Evolutionary conservation across 2,329 filamentous ascomycete species (phyloP).

Genomic region (Ophiocordyceps australis): DNA sequence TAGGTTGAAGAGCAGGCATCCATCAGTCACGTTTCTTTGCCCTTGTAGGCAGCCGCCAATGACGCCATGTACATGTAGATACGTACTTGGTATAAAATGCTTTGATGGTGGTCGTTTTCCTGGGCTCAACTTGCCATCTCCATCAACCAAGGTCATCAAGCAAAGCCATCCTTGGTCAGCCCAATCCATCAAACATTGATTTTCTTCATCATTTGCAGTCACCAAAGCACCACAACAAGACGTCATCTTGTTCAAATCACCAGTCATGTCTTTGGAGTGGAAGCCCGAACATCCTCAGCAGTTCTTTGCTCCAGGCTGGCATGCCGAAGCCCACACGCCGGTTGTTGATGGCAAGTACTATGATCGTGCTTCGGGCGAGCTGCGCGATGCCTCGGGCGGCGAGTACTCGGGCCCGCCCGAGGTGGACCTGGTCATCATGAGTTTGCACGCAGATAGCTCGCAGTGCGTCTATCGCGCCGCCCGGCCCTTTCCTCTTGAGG

Average conservation of each 20-base stretch:
- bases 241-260: not conserved
- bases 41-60: too few relatives aligned
- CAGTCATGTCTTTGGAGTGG: not conserved
- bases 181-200: too few relatives aligned
- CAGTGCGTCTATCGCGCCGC: constrained; percentile 1
- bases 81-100: not conserved
- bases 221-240: too few relatives aligned
- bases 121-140: not conserved
- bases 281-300: constrained; percentile 2
- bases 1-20: too few relatives aligned
- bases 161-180: not conserved
- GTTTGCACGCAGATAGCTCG: constrained; percentile 1
- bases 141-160: not conserved
- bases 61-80: too few relatives aligned
- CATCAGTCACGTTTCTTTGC: too few relatives aligned
- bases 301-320: constrained; percentile 2
- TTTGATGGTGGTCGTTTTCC: not conserved
- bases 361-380: constrained; percentile 4
- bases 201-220: too few relatives aligned
- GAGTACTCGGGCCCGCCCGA: constrained; percentile 3
- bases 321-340: constrained; percentile 2
- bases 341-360: constrained; percentile 5
- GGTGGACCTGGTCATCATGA: constrained; percentile 3
- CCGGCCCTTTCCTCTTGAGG: constrained; percentile 3
- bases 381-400: not conserved